Evolutionary conservation across 1,139 yeast genomes (phyloP), one percentile per base, ranked within the genome.

Genomic region (Diutina rugosa): DNA sequence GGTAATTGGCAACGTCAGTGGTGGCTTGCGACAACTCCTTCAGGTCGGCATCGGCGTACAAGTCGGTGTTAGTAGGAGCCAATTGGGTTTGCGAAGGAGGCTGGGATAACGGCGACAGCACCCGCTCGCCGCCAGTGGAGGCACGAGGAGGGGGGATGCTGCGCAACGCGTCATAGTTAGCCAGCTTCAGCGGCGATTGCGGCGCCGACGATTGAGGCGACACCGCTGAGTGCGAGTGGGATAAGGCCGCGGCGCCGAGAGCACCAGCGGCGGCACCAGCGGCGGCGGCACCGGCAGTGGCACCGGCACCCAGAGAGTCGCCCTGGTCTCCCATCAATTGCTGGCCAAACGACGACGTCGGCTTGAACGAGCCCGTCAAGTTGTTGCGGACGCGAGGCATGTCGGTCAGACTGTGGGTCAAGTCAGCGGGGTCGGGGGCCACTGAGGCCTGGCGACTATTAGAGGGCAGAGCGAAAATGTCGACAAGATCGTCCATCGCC

Each of bases 1-100:
- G 87, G 55, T 87, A 77, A 63, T 91, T 90, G 18, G 96, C 97
- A 68, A 89, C 79, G 63, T 90, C 97, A 3, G 93, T 81, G 16
- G 95, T 84, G 3, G 95, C 91, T 60, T 81, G 81, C 0, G 95
- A 84, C 55, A 90, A 73, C 64, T 86, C 84, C 30, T 84, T 82
- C 0, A 90, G 80, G 56, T 78, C 84, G 2, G 77, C 64, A 59
- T 82, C 87, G 0, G 85, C 84, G 56, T 81, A 71, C 55, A 82
- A 68, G 59, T 83, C 89, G 56, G 71, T 72, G 61, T 79, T 79
- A n/a, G 45, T 56, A 38, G 57, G 44, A 21, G 51, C 29, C 21
- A 51, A 3, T 7, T 35, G 21, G 14, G 38, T 5, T 32, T 45
- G 52, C 41, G 54, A 28, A 21, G 46, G 12, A 44, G 46, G 12